A percentile compares a stretch with the other conserved stretches of the same genome.
These are phyloP conservation scores for Xerocomellus dryophilus DNA, from an alignment of 768 basidiomycete species.

Conservation along the genomic window DNA sequence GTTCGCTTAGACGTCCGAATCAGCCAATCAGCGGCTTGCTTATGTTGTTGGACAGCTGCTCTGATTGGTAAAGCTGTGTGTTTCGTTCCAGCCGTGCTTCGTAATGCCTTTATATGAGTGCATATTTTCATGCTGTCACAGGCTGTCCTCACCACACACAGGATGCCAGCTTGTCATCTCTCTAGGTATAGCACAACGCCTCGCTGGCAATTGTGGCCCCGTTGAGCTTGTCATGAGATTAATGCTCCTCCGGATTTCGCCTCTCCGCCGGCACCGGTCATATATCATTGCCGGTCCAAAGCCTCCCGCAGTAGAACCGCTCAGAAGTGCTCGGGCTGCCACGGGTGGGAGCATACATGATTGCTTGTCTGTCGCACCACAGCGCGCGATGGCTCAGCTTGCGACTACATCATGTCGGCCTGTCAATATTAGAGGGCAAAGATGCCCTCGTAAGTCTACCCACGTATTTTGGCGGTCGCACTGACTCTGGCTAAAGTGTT, in stretches of 20 bases:
- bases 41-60: no score
- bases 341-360: no score
- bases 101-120: not conserved
- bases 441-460: constrained; percentile 13
- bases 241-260: not conserved
- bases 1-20: no score
- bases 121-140: not conserved
- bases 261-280: constrained; percentile 10
- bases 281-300: not conserved
- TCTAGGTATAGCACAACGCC: no score
- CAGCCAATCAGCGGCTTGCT: no score
- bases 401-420: not conserved
- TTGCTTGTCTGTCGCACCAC: constrained; percentile 4
- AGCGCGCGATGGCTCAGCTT: not conserved
- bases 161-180: not conserved
- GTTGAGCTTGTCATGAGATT: no score
- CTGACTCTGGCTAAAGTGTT: not conserved
- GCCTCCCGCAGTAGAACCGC: no score
- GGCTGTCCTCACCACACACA: not conserved
- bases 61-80: not conserved
- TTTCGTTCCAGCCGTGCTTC: not conserved
- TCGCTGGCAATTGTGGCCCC: not conserved
- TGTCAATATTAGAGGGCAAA: not conserved
- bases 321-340: no score
- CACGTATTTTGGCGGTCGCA: not conserved